phyloP scores from a whole-genome alignment of 495 filamentous ascomycete species.

The Penicillium steckii region DNA sequence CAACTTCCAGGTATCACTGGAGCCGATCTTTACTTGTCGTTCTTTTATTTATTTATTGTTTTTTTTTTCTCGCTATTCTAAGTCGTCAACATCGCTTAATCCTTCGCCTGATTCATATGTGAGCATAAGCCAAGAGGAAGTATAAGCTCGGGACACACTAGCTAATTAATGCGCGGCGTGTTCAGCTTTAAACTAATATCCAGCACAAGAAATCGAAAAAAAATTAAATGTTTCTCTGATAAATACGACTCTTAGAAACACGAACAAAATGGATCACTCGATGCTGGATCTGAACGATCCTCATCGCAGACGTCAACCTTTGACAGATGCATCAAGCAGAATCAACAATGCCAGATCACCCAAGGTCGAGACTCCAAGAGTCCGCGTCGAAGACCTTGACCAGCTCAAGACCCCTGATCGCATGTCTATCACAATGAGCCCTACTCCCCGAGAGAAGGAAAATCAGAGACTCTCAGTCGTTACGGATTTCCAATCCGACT shows the following conservation, averaged over 20 bases:
- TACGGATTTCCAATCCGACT: conserved; percentile 50
- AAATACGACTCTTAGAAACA: background rate
- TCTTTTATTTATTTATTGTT: conserved; percentile 2
- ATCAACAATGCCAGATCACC: conserved; percentile 40
- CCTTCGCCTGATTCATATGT: background rate
- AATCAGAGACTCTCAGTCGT: conserved; percentile 54
- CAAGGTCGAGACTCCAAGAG: conserved; percentile 22
- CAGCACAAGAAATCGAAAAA: background rate
- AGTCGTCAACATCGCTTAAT: background rate
- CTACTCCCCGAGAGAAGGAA: conserved; percentile 38
- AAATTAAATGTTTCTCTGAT: background rate
- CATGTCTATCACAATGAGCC: conserved; percentile 39
- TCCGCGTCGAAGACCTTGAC: conserved; percentile 25
- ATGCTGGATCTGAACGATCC: conserved; percentile 21
- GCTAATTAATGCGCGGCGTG: background rate
- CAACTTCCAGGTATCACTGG: background rate
- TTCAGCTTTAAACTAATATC: background rate
- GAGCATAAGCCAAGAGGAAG: background rate
- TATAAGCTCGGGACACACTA: background rate
- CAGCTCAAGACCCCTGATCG: conserved; percentile 30
- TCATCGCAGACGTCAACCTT: conserved; percentile 42
- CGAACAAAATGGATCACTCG: conserved; percentile 12
- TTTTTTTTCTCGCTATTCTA: background rate
- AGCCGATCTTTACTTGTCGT: conserved; percentile 12
- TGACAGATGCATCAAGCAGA: conserved; percentile 48